Evolutionary conservation across 2,329 filamentous ascomycete species (phyloP).

Genomic region (Botrytis galanthina): DNA sequence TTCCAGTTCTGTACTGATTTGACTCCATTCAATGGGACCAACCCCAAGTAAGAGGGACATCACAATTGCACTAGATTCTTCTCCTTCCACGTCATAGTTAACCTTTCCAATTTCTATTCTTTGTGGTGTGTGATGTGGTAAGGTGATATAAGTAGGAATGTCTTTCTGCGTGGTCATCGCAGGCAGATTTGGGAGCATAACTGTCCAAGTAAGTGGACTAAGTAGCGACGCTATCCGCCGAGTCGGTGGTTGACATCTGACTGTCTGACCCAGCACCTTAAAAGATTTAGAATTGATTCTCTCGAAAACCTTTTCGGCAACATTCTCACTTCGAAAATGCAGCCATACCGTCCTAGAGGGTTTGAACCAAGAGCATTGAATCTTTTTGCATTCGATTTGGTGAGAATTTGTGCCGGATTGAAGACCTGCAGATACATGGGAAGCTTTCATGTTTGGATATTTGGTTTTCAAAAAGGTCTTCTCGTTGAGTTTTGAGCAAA

Average conservation of each 20-base stretch:
- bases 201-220: slow-evolving; percentile 30
- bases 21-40: slow-evolving; percentile 22
- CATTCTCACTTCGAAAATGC: slow-evolving; percentile 31
- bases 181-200: slow-evolving; percentile 31
- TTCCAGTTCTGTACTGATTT: neutral
- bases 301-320: slow-evolving; percentile 28
- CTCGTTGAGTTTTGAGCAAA: slow-evolving; percentile 22
- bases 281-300: slow-evolving; percentile 31
- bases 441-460: neutral
- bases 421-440: neutral
- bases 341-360: slow-evolving; percentile 30
- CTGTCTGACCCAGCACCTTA: slow-evolving; percentile 25
- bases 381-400: slow-evolving; percentile 32
- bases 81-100: slow-evolving; percentile 25
- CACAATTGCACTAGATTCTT: slow-evolving; percentile 27
- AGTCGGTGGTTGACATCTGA: slow-evolving; percentile 22
- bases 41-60: slow-evolving; percentile 22
- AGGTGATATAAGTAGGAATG: slow-evolving; percentile 24
- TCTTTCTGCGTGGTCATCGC: slow-evolving; percentile 23
- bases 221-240: neutral
- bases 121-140: slow-evolving; percentile 23
- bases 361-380: slow-evolving; percentile 35
- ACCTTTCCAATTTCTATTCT: slow-evolving; percentile 24
- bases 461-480: slow-evolving; percentile 8
- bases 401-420: slow-evolving; percentile 20